phyloP scores from a whole-genome alignment of 495 filamentous ascomycete species.

The Apodospora peruviana region DNA sequence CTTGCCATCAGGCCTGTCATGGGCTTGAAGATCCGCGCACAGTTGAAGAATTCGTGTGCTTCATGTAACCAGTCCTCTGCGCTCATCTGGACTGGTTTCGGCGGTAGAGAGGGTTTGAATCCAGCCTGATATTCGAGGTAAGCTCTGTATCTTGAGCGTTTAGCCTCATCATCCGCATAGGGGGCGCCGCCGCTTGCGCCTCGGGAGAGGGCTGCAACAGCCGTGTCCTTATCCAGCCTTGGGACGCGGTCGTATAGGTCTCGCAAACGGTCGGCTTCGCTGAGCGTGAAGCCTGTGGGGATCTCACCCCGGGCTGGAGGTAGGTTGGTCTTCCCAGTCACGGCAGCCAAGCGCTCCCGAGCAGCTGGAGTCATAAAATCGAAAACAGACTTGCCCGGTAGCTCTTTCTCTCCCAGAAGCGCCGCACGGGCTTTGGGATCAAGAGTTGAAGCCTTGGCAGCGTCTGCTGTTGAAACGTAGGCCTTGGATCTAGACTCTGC shows the following conservation, averaged over 20 bases:
- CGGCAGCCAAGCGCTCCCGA: slow-evolving; percentile 67
- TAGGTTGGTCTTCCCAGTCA: slow-evolving; percentile 69
- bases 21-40: slow-evolving; percentile 88
- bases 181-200: slow-evolving; percentile 75
- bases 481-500: slow-evolving; percentile 25
- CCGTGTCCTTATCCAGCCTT: slow-evolving; percentile 64
- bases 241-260: slow-evolving; percentile 62
- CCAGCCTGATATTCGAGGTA: slow-evolving; percentile 80
- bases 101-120: slow-evolving; percentile 52
- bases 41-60: slow-evolving; percentile 79
- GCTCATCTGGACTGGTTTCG: slow-evolving; percentile 43
- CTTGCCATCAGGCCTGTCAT: slow-evolving; percentile 88
- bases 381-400: slow-evolving; percentile 93
- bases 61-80: slow-evolving; percentile 75
- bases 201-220: slow-evolving; percentile 68
- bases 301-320: slow-evolving; percentile 73
- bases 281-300: slow-evolving; percentile 56
- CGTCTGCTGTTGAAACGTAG: slow-evolving; percentile 67
- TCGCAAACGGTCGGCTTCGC: slow-evolving; percentile 52
- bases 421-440: slow-evolving; percentile 76
- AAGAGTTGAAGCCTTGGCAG: slow-evolving; percentile 67
- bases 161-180: slow-evolving; percentile 74
- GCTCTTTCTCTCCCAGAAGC: slow-evolving; percentile 71
- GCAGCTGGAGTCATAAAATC: slow-evolving; percentile 83
- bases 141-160: slow-evolving; percentile 67